Evolutionary conservation across 371 early-diverging fungal species (phyloP).

Genomic region (Apophysomyces ossiformis): DNA sequence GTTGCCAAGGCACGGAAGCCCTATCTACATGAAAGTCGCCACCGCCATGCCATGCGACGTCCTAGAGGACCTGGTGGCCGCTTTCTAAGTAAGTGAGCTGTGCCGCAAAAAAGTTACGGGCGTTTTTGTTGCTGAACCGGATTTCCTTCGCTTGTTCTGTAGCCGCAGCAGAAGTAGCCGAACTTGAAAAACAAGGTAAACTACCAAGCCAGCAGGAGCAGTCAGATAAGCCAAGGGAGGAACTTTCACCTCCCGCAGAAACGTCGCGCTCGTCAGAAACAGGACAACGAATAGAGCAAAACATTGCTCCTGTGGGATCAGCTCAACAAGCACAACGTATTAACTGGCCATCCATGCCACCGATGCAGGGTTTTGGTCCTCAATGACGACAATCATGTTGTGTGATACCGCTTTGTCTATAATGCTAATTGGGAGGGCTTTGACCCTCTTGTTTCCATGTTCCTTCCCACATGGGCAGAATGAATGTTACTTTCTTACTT

Average conservation of each 20-base stretch:
- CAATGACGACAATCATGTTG: not conserved
- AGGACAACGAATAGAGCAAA: not conserved
- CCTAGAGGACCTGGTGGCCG: conserved; percentile 92
- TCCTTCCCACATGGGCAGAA: not conserved
- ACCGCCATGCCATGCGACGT: conserved; percentile 95
- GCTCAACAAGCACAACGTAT: conserved; percentile 6
- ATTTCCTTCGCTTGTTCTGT: not conserved
- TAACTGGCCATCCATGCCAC: conserved; percentile 12
- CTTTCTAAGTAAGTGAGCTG: conserved; percentile 60
- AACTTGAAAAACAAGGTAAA: conserved; percentile 52
- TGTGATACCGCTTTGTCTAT: conserved; percentile 1
- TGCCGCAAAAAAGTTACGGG: not conserved
- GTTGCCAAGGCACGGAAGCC: conserved; percentile 64
- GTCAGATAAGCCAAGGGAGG: not conserved
- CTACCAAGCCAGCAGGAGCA: conserved; percentile 18
- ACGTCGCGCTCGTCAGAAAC: not conserved
- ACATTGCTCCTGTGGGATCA: conserved; percentile 6
- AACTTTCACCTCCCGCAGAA: not conserved
- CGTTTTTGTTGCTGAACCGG: conserved; percentile 9
- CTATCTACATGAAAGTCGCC: conserved; percentile 96
- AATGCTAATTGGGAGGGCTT: not conserved
- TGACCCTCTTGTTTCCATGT: not conserved
- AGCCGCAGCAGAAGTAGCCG: conserved; percentile 67
- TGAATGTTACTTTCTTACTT: too few relatives aligned
- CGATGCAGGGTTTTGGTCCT: conserved; percentile 6